Evolutionary conservation across 768 basidiomycete genomes (phyloP), one percentile per base, ranked within the genome.

Genomic region (Udeniomyces megalosporus): DNA sequence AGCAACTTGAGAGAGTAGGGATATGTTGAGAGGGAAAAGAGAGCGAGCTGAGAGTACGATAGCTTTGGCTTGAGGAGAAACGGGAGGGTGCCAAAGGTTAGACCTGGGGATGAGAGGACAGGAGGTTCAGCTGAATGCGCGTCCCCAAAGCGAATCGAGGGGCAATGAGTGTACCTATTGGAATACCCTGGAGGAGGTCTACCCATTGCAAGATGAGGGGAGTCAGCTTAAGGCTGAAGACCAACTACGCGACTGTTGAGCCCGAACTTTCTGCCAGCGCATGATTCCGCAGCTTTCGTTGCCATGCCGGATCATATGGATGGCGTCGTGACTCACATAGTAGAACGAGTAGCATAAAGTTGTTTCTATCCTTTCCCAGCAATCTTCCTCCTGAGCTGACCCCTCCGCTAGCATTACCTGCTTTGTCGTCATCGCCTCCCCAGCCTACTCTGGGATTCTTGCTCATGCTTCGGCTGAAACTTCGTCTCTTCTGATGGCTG

Each of bases 1-100:
- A 97, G 74, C 65, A 99, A 74, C 76, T 99, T 99, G 69, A 99
- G 81, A 24, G 90, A 95, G 76, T 97, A 99, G 32, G 73, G 74
- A 71, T 71, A 73, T 24, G 84, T 85, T 52, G 88, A 84, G 29
- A 99, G 78, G 46, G 90, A 86, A 75, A 99, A 96, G 10, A 91
- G 82, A 66, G 85, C 93, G 61, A 99, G 80, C 75, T 97, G 90
- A 38, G 91, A 93, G 76, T 99, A 99, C 34, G 93, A 95, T 65
- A 99, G 74, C 74, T 93, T 86, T 70, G 95, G 84, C 75, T 87
- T 86, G 58, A 97, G 80, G 74, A 97, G 82, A 78, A 97, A 97
- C 24, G 95, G 93, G 5, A 99, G 81, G 44, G 93, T 96, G 67
- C 95, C 93, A 67, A 97, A 80, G 44, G 93, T 92, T 62, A 97